These are phyloP conservation scores for Mollisia scopiformis DNA, from an alignment of 2,329 filamentous ascomycete genomes.

Conservation along the genomic window DNA sequence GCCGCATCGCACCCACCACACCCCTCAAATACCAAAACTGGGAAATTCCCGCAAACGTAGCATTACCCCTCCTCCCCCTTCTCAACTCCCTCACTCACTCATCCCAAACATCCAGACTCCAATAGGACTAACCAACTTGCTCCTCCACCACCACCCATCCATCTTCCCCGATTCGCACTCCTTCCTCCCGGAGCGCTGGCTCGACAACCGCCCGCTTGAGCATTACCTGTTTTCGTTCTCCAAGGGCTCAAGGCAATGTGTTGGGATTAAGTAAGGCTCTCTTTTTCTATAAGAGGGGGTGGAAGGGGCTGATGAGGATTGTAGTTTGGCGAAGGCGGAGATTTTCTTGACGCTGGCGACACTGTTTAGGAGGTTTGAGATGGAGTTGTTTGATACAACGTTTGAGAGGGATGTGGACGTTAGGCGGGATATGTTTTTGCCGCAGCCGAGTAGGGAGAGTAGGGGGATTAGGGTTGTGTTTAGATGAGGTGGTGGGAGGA, in stretches of 20 bases:
- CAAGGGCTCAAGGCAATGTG: background rate
- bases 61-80: too few species aligned
- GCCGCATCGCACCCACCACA: background rate
- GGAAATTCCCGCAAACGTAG: too few species aligned
- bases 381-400: background rate
- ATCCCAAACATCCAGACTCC: background rate
- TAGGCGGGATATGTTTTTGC: slow-evolving; percentile 6
- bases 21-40: background rate
- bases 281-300: background rate
- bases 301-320: background rate
- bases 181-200: background rate
- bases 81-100: background rate
- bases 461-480: slow-evolving; percentile 9
- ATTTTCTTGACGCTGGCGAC: background rate
- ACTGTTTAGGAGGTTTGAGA: background rate
- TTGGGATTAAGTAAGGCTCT: background rate
- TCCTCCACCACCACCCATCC: background rate
- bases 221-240: background rate
- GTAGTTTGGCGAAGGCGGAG: background rate
- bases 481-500: background rate
- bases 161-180: background rate
- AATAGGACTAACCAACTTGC: background rate
- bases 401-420: background rate
- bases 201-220: background rate
- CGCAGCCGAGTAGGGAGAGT: background rate